A percentile compares a stretch with the other conserved stretches of the same genome.
Conservation (phyloP, 2,329 filamentous ascomycete species). For the Acrocalymma vagum region DNA sequence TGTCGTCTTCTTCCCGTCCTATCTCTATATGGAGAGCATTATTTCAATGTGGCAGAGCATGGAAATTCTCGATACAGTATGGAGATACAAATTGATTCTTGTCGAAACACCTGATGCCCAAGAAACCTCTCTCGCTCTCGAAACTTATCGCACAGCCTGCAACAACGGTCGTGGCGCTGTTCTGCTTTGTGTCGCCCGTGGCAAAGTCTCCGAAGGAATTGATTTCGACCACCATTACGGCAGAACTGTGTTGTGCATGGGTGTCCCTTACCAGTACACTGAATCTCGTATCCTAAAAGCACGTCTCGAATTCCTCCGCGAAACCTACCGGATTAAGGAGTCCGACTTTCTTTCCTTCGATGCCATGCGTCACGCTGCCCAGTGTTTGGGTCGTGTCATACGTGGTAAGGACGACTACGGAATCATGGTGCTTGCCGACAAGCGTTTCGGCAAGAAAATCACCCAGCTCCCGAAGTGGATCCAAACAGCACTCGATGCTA, state of each 20-base stretch:
- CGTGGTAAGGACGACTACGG: constrained; percentile 98
- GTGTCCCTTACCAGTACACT: constrained; percentile 98
- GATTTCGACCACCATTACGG: constrained; percentile 99
- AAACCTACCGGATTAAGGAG: constrained; percentile 95
- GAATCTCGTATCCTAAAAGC: constrained; percentile 97
- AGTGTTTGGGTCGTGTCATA: constrained; percentile 93
- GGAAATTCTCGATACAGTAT: constrained; percentile 96
- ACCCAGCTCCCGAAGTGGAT: constrained; percentile 97
- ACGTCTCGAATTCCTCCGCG: constrained; percentile 91
- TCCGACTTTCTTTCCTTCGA: constrained; percentile 99
- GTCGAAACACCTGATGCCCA: constrained; percentile 98
- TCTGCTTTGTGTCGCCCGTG: constrained; percentile 91
- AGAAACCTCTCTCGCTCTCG: constrained; percentile 92
- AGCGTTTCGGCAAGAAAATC: constrained; percentile 91
- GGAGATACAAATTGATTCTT: constrained; percentile 98
- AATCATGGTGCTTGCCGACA: constrained; percentile 98
- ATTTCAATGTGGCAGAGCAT: constrained; percentile 99
- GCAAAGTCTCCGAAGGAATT: constrained; percentile 97
- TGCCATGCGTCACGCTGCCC: constrained; percentile 98
- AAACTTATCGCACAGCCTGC: constrained; percentile 97
- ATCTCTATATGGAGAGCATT: constrained; percentile 99
- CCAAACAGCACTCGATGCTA: constrained; percentile 82
- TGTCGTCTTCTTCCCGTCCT: constrained; percentile 99
- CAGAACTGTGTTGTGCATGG: constrained; percentile 93
- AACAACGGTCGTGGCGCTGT: constrained; percentile 96